Conservation (phyloP, 2,329 filamentous ascomycete genomes). For the Calonectria montana region DNA sequence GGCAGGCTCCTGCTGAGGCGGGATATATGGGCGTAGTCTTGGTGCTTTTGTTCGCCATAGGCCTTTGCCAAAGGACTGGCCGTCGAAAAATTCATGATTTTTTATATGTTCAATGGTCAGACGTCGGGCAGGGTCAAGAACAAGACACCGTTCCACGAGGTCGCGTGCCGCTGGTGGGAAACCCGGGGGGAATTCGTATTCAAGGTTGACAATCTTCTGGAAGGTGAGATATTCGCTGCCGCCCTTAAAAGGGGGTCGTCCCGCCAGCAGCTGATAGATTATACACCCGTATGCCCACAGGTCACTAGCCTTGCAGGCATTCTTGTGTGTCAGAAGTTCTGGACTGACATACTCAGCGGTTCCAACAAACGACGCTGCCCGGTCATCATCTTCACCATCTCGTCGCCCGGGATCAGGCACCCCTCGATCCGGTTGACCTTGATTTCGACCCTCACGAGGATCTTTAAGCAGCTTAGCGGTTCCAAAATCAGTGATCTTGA, state of each 20-base stretch:
- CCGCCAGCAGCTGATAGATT: slow-evolving; percentile 93
- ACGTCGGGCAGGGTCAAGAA: slow-evolving; percentile 85
- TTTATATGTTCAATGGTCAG: slow-evolving; percentile 96
- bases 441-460: slow-evolving; percentile 54
- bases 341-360: slow-evolving; percentile 99
- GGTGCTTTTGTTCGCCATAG: slow-evolving; percentile 94
- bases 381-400: slow-evolving; percentile 69
- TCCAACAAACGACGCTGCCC: slow-evolving; percentile 94
- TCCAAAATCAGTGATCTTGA: slow-evolving; percentile 99
- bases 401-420: slow-evolving; percentile 49
- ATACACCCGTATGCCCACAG: slow-evolving; percentile 99
- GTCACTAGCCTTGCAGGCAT: slow-evolving; percentile 96
- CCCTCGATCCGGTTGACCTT: slow-evolving; percentile 53
- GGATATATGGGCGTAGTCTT: slow-evolving; percentile 83
- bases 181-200: slow-evolving; percentile 91
- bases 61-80: slow-evolving; percentile 82
- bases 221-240: slow-evolving; percentile 97
- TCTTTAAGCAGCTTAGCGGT: slow-evolving; percentile 87
- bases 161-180: slow-evolving; percentile 90
- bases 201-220: slow-evolving; percentile 94
- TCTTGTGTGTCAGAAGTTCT: slow-evolving; percentile 95
- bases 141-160: slow-evolving; percentile 88
- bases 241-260: slow-evolving; percentile 96
- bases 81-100: slow-evolving; percentile 94
- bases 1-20: slow-evolving; percentile 78